Evolutionary conservation across 179 eudicot species (phyloP), one percentile per base, ranked within the genome.

Genomic region (Amaranthus tricolor): DNA sequence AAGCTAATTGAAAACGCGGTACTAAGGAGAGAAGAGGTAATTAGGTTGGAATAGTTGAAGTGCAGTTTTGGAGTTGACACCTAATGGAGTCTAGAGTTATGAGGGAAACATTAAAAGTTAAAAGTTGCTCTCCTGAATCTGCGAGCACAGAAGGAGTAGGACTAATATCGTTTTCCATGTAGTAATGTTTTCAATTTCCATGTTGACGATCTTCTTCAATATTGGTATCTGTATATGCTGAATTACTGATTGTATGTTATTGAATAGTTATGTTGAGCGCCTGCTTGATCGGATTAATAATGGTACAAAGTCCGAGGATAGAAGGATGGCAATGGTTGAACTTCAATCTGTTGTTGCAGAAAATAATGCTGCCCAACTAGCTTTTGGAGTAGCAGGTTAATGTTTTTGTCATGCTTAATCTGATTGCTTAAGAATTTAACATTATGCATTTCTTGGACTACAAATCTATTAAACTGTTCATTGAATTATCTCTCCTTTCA

Each of bases 351-450:
- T 93, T 76, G 95, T 95, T 68, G 89, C 97, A 67, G 99, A 95
- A 85, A 95, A 89, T 82, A 88, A 76, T 77, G 85, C 96, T 76
- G 91, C 97, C 67, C 99, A 95, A 77, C 78, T 95, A 75, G 96
- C 97, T 66, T 93, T 95, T 87, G 99, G 99, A 82, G 99, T 96
- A 70, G 93, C 88, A 89, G 99, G 99, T 95, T 48, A 68, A 86
- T 82, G 56, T 47, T 75, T 76, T 8, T 62, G 19, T 69, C 63
- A 54, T 53, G 57, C 45, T 66, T 76, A 66, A 53, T 74, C 62
- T 17, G 48, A 11, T 21, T 45, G 21, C 43, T 67, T 51, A n/a
- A 17, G 21, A 24, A 13, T 43, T 59, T 51, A 56, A 51, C 53
- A 13, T 40, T 15, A 0, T 79, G 53, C 57, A 19, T 66, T 43